Conservation (phyloP, 2,329 filamentous ascomycete species). For the Colletotrichum limetticola region DNA sequence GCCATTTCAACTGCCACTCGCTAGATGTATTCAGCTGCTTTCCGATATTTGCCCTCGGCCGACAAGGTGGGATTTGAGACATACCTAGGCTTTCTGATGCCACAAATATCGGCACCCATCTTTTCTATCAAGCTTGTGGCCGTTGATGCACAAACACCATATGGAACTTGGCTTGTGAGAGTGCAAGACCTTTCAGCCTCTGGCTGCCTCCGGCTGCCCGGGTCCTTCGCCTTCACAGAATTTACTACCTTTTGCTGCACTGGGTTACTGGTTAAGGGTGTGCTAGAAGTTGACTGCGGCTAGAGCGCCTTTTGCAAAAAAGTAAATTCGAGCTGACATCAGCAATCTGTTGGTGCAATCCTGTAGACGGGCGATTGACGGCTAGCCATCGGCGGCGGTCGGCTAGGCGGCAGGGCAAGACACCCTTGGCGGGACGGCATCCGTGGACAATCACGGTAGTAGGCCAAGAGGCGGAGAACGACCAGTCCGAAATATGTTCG, state of each 20-base stretch:
- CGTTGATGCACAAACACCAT: background rate
- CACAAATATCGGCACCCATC: background rate
- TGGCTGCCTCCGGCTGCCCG: too few relatives aligned
- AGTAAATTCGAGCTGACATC: background rate
- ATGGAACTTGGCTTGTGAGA: background rate
- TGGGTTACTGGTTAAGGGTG: background rate
- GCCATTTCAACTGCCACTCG: background rate
- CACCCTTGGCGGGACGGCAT: slow-evolving; percentile 20
- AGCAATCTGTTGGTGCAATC: slow-evolving; percentile 13
- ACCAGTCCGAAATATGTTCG: background rate
- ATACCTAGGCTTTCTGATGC: background rate
- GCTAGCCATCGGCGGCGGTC: slow-evolving; percentile 18
- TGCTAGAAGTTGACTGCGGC: background rate
- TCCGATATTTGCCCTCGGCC: background rate
- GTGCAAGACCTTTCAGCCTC: background rate
- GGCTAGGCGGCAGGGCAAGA: slow-evolving; percentile 16
- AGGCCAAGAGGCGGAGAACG: slow-evolving; percentile 1
- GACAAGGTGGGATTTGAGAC: background rate
- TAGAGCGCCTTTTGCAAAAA: background rate
- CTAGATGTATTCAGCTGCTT: background rate
- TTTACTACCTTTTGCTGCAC: background rate
- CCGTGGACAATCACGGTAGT: background rate
- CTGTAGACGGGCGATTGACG: slow-evolving; percentile 12
- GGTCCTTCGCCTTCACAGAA: background rate
- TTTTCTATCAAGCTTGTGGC: background rate